Percentiles rank a stretch among this genome's conserved stretches.
phyloP scores from a whole-genome alignment of 371 early-diverging fungal genomes.

The Mortierella sp. region DNA sequence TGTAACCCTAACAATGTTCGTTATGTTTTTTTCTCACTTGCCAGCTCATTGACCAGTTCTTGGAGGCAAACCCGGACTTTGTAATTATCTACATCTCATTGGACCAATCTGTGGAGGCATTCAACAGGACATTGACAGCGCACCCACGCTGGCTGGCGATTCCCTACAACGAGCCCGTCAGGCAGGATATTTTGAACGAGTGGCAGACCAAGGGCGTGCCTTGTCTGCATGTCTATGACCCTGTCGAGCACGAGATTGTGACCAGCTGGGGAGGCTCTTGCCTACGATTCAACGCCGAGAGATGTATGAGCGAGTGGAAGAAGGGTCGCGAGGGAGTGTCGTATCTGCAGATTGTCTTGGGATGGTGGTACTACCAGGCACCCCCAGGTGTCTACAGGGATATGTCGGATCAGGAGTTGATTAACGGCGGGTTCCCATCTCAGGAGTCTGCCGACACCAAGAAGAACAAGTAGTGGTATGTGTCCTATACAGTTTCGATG shows the following conservation, averaged over 20 bases:
- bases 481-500: background rate
- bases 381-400: conserved; percentile 42
- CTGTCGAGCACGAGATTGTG: conserved; percentile 45
- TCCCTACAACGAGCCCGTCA: conserved; percentile 44
- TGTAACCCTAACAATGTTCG: background rate
- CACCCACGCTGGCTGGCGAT: conserved; percentile 53
- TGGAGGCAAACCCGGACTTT: conserved; percentile 44
- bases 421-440: conserved; percentile 24
- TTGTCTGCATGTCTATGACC: conserved; percentile 47
- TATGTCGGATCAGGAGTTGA: conserved; percentile 41
- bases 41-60: conserved; percentile 38
- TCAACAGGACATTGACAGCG: conserved; percentile 38
- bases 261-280: conserved; percentile 58
- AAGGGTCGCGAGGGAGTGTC: conserved; percentile 37
- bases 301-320: conserved; percentile 47
- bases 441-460: conserved; percentile 28
- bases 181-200: conserved; percentile 41
- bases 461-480: conserved; percentile 37
- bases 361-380: conserved; percentile 48
- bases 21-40: background rate
- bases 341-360: conserved; percentile 40
- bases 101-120: conserved; percentile 28
- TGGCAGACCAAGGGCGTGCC: conserved; percentile 52
- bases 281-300: conserved; percentile 44
- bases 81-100: conserved; percentile 42